Percentiles rank a stretch among this genome's conserved stretches.
phyloP scores from a whole-genome alignment of 2,329 filamentous ascomycete species.

The Fusarium solani-melongenae region DNA sequence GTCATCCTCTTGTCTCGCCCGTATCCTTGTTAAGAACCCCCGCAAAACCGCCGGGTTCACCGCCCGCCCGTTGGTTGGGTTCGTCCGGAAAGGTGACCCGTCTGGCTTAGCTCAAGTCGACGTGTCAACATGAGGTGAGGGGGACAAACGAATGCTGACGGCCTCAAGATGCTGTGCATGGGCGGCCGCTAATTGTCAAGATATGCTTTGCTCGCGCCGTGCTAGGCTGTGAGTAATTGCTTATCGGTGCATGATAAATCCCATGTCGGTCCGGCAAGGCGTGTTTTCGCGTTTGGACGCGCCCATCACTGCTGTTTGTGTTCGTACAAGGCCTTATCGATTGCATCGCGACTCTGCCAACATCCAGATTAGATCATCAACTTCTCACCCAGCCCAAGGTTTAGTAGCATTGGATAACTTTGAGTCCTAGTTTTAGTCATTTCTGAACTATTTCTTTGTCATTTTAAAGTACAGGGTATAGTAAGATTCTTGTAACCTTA shows the following conservation, averaged over 20 bases:
- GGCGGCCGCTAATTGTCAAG: neutral
- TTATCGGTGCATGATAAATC: slow-evolving; percentile 17
- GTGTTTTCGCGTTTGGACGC: neutral
- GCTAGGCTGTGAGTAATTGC: slow-evolving; percentile 8
- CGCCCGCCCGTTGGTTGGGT: slow-evolving; percentile 16
- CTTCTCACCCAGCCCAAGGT: neutral
- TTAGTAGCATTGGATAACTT: neutral
- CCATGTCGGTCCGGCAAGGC: neutral
- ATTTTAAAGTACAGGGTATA: neutral
- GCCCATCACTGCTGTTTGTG: neutral
- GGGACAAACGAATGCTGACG: neutral
- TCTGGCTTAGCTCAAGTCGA: neutral
- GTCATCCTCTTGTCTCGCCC: slow-evolving; percentile 28
- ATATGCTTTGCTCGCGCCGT: neutral
- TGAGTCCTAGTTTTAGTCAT: neutral
- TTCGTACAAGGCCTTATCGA: neutral
- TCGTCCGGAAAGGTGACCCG: neutral
- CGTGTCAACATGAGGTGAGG: slow-evolving; percentile 8
- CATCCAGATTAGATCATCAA: neutral
- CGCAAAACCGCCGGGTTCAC: slow-evolving; percentile 35
- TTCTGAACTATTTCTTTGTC: neutral
- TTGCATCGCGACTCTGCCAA: neutral
- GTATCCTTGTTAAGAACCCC: slow-evolving; percentile 25
- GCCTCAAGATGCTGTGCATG: neutral
- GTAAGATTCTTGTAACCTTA: neutral